Base-by-base conservation (phyloP, 345 rosid genomes). In the Gossypium mustelinum region DNA sequence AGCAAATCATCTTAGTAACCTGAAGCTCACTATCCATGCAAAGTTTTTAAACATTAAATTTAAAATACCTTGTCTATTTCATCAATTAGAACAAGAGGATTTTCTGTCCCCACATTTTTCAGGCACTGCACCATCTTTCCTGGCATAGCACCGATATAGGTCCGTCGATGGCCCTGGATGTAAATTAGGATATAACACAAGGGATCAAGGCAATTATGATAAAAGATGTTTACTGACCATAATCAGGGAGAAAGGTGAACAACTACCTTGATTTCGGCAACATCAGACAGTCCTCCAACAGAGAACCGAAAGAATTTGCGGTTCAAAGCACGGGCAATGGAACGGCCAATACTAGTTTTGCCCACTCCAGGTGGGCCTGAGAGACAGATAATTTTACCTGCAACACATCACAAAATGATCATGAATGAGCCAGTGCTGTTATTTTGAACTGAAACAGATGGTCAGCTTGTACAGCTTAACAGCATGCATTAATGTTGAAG, bases 341-440 rank as follows among this genome's bases (percentile, higher is more conserved):
- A 96, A 54, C 97, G 94, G 20, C 98, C 99, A 70, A 96, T 96
- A 84, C 99, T 96, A 75, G 99, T 96, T 89, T 96, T 96, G 27
- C 99, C 99, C 62, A 96, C 99, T 75, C 99, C 99, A 67, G 99
- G 99, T 60, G 99, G 99, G 2, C 99, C 99, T 50, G 99, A 93
- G 59, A 96, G 90, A 84, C 99, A 93, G 75, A 96, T 92, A 68
- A 96, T 93, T 92, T 96, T 96, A 71, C 99, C 99, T 96, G 92
- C 59, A 60, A 77, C 10, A 57, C 47, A 79, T 71, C 60, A 70
- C 73, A 25, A 79, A 67, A 61, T 75, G 13, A 68, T 79, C 29
- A 78, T 78, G 43, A 65, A 78, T 74, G 34, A 76, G 11, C 58
- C 14, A 2, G 24, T 69, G 51, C 69, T 20, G 58, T 58, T 13